These are phyloP conservation scores for Penicillium crustosum DNA, from an alignment of 2,329 filamentous ascomycete genomes.

Conservation along the genomic window DNA sequence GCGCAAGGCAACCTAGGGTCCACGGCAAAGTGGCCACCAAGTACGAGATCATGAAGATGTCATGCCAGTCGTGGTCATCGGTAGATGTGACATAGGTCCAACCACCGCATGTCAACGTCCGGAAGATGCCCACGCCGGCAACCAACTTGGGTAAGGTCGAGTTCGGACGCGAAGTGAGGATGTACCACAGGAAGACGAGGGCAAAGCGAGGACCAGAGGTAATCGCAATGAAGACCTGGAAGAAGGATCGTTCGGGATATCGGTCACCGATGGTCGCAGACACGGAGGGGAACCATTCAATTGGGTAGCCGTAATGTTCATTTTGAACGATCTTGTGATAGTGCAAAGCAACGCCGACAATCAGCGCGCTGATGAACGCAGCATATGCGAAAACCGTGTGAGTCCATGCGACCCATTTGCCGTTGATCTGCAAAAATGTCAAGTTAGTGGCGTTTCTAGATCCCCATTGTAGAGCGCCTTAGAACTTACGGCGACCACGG, in stretches of 20 bases:
- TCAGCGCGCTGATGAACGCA: slow-evolving; percentile 81
- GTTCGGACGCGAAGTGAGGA: slow-evolving; percentile 76
- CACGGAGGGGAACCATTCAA: slow-evolving; percentile 96
- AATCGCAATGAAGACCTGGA: slow-evolving; percentile 95
- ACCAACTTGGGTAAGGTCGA: slow-evolving; percentile 77
- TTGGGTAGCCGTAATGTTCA: slow-evolving; percentile 88
- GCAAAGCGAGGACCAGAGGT: slow-evolving; percentile 92
- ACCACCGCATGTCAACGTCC: slow-evolving; percentile 90
- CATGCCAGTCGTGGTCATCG: slow-evolving; percentile 97
- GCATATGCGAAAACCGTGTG: slow-evolving; percentile 81
- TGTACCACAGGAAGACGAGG: slow-evolving; percentile 87
- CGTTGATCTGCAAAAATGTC: slow-evolving; percentile 62
- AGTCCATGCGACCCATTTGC: slow-evolving; percentile 84
- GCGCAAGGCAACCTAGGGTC: slow-evolving; percentile 84
- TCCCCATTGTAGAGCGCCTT: slow-evolving; percentile 10
- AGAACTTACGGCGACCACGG: slow-evolving; percentile 57
- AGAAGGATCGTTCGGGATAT: slow-evolving; percentile 94
- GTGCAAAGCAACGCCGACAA: slow-evolving; percentile 78
- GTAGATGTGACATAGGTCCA: slow-evolving; percentile 99
- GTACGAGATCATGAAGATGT: slow-evolving; percentile 99
- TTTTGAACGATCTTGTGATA: slow-evolving; percentile 98
- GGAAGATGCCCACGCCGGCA: slow-evolving; percentile 74
- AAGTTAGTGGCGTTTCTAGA: slow-evolving; percentile 28
- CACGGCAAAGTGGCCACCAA: slow-evolving; percentile 90
- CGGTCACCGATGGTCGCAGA: slow-evolving; percentile 96